Evolutionary conservation across 441 rosid species (phyloP), one percentile per base, ranked within the genome.

Genomic region (Gossypium lobatum): DNA sequence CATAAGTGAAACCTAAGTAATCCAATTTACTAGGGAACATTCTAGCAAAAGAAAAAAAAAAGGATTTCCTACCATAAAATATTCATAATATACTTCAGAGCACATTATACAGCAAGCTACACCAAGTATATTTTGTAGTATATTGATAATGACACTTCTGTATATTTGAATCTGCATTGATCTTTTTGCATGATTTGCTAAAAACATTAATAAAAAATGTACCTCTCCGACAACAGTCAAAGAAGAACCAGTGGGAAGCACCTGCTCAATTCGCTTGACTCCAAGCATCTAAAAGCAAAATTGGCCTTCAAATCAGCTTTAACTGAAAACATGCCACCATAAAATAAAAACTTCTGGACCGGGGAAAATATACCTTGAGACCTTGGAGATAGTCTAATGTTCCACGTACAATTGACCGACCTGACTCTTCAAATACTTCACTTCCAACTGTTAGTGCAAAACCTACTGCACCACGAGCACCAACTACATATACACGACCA

Each of bases 151-250:
- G 6, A 26, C 45, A 50, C 16, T 67, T 52, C 13, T 10, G 61
- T 9, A 69, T 17, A 53, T 53, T 52, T 52, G 46, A 69, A 10
- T 69, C 25, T 69, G 26, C 28, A 53, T 10, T 53, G 48, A 53
- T 53, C 14, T 69, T 54, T 53, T 17, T 2, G 61, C 28, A 28
- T 31, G 48, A 28, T 53, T 25, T 26, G 1, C 48, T 37, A 11
- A 69, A 52, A 53, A 6, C 16, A 34, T 17, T 28, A 42, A 61
- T 25, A 6, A 10, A 72, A 52, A 57, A 65, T 80, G 65, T 86
- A 92, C 98, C 97, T 95, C 97, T 6, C 99, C 97, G 78, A 92
- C 96, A 75, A 90, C 87, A n/a, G 96, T 92, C 77, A 95, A 81
- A 26, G 97, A 89, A 74, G 96, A 84, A 70, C 98, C 97, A 69